These are phyloP conservation scores for Fusarium stilboides DNA, from an alignment of 2,329 filamentous ascomycete genomes.

Conservation along the genomic window DNA sequence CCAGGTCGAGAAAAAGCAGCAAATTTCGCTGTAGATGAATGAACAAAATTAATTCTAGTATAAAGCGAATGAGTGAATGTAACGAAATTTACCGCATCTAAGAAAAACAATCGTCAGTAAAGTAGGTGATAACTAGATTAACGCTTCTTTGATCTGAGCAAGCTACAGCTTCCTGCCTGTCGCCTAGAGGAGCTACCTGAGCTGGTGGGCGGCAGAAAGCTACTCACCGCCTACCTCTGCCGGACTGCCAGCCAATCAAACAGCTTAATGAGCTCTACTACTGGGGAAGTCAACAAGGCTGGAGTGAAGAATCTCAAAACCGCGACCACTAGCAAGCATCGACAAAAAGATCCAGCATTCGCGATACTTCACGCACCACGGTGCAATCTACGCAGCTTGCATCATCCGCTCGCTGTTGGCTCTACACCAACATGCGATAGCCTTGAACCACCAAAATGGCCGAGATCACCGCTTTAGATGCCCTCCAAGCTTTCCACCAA, in stretches of 20 bases:
- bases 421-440: constrained; percentile 63
- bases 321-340: constrained; percentile 46
- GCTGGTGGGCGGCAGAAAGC: constrained; percentile 52
- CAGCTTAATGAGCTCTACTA: constrained; percentile 37
- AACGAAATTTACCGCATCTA: not conserved
- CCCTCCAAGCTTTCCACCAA: constrained; percentile 87
- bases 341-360: constrained; percentile 45
- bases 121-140: not conserved
- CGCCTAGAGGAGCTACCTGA: constrained; percentile 20
- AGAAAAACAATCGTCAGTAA: not conserved
- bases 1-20: not conserved
- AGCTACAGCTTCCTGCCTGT: constrained; percentile 11
- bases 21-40: not conserved
- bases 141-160: constrained; percentile 5
- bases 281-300: constrained; percentile 53
- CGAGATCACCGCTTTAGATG: constrained; percentile 79
- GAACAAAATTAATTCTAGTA: not conserved
- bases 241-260: constrained; percentile 44
- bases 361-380: constrained; percentile 44
- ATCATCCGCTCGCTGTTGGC: constrained; percentile 37
- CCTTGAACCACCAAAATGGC: constrained; percentile 72
- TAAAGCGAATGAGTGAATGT: constrained; percentile 1
- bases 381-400: constrained; percentile 46
- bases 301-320: constrained; percentile 51
- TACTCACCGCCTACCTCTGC: constrained; percentile 36